phyloP scores from a whole-genome alignment of 2,329 filamentous ascomycete species.

The Fusarium papillatum region DNA sequence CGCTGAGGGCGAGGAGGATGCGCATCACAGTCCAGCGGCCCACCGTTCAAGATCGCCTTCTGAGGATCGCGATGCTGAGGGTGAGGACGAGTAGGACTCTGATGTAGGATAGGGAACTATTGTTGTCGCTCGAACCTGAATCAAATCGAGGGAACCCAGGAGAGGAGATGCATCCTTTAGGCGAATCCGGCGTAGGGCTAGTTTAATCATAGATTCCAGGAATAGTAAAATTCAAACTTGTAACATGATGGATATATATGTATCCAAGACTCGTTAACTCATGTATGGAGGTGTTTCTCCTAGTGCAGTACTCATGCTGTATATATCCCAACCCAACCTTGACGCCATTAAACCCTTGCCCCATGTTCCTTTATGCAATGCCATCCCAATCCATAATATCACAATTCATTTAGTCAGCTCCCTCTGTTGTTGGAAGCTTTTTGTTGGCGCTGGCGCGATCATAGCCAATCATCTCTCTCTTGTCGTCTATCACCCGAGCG shows the following conservation, averaged over 20 bases:
- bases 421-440: slow-evolving; percentile 33
- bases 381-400: neutral
- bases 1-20: slow-evolving; percentile 41
- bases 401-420: slow-evolving; percentile 6
- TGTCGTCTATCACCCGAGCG: slow-evolving; percentile 74
- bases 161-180: slow-evolving; percentile 16
- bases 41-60: slow-evolving; percentile 45
- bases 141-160: slow-evolving; percentile 5
- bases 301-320: neutral
- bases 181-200: slow-evolving; percentile 36
- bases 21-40: slow-evolving; percentile 36
- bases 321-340: neutral
- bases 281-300: neutral
- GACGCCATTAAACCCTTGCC: slow-evolving; percentile 20
- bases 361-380: slow-evolving; percentile 7
- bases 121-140: slow-evolving; percentile 6
- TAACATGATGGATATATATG: slow-evolving; percentile 3
- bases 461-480: slow-evolving; percentile 71
- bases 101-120: neutral
- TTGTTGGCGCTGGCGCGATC: slow-evolving; percentile 42
- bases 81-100: slow-evolving; percentile 54
- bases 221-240: slow-evolving; percentile 18
- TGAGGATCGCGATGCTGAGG: slow-evolving; percentile 58
- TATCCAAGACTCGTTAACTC: slow-evolving; percentile 2
- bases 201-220: slow-evolving; percentile 40